Base-by-base conservation (phyloP, 2,329 filamentous ascomycete genomes). In the Dactylellina cionopaga region DNA sequence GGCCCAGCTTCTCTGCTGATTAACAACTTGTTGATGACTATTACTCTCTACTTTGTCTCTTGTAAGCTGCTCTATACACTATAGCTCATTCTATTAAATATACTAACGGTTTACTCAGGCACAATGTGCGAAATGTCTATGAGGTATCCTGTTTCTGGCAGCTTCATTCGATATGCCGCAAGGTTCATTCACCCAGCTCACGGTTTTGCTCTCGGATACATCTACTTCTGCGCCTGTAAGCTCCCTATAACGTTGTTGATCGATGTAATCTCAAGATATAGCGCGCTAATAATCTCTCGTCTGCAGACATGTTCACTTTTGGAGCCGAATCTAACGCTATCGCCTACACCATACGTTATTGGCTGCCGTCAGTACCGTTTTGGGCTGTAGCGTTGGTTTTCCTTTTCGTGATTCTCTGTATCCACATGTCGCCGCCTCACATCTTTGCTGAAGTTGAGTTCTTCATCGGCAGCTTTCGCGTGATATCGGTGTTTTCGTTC, bases 1-100 rank as follows among this genome's bases (percentile, higher is more conserved):
- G 87, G 87, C 0, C 87, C 87, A 3, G 86, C 84, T 0, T 86
- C 85, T 2, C 83, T 87, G 75, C 80, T 89, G 9, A 83, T 88
- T 43, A 71, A 71, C 43, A 71, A 71, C 31, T 25, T 83, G 83
- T 31, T 89, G 87, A 75, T 79, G 83, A 44, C 84, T 87, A 71
- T 83, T 85, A 55, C 86, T 86, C 22, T 83, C 75, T 5, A 87
- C 88, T 66, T 84, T 88, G 22, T 86, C 86, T 66, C 79, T 85
- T 11, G 87, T 85, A 1, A 88, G 88, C 87, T n/a, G n/a, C n/a
- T n/a, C n/a, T 24, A 17, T 33, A 6, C 7, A 44, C 33, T 46
- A 7, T 10, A 15, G 27, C 15, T 31, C 13, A 35, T 11, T 35
- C n/a, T 35, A 25, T 33, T 10, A 41, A 22, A 35, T 13, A 37